Conservation (phyloP, 208 protist species). For the Tritrichomonas musculus region DNA sequence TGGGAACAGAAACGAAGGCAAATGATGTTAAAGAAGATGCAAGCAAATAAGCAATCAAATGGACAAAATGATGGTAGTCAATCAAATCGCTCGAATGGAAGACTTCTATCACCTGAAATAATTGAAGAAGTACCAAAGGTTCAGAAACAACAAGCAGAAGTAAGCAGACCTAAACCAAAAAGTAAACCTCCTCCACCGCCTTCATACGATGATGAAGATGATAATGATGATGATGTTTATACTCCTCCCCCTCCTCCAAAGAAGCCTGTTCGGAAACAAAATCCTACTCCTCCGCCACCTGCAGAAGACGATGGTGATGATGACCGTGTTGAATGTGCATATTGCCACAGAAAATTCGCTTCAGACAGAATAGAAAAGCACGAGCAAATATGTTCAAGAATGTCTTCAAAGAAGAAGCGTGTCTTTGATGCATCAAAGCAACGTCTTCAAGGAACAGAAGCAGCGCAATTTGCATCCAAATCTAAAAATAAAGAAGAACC, state of each 20-base stretch:
- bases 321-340: background rate
- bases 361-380: slow-evolving; percentile 4
- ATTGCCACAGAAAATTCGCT: background rate
- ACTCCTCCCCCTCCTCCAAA: background rate
- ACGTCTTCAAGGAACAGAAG: background rate
- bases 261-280: too few species aligned
- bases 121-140: background rate
- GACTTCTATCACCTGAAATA: too few species aligned
- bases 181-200: background rate
- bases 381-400: background rate
- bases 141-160: background rate
- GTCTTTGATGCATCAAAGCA: background rate
- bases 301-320: background rate
- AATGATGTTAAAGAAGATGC: background rate
- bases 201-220: background rate
- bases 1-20: background rate
- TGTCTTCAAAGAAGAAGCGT: background rate
- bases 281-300: background rate
- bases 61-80: background rate
- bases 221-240: background rate
- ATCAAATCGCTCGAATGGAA: too few species aligned
- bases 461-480: background rate
- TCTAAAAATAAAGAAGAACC: background rate
- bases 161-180: too few species aligned
- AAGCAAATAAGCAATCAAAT: background rate